A percentile compares a stretch with the other conserved stretches of the same genome.
These are phyloP conservation scores for Tuber calosporum DNA, from an alignment of 495 filamentous ascomycete species.

Conservation along the genomic window DNA sequence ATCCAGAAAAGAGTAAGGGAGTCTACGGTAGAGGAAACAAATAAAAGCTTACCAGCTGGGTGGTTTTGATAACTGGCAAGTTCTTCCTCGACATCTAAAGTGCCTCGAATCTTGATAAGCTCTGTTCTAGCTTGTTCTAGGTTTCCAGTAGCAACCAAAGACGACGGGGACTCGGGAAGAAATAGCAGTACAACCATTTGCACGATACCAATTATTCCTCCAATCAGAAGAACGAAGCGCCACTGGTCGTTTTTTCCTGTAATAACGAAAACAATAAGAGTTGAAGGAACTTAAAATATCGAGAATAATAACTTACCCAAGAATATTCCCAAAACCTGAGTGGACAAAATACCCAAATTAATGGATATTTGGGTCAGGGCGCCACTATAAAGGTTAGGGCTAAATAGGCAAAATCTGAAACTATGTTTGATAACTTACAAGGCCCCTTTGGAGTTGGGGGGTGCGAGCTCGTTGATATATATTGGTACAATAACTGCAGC, in stretches of 20 bases:
- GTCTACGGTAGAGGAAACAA: not conserved
- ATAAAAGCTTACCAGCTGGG: not conserved
- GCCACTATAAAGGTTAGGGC: constrained; percentile 46
- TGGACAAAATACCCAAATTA: constrained; percentile 81
- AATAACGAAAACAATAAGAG: constrained; percentile 7
- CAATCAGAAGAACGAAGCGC: constrained; percentile 72
- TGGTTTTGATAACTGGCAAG: constrained; percentile 49
- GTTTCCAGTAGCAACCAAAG: constrained; percentile 65
- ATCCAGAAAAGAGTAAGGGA: constrained; percentile 13
- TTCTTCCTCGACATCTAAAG: constrained; percentile 66
- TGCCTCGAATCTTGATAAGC: constrained; percentile 67
- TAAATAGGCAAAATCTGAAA: not conserved
- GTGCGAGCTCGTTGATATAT: constrained; percentile 85
- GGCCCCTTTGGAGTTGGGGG: constrained; percentile 66
- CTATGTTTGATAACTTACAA: constrained; percentile 47
- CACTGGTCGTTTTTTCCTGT: constrained; percentile 55
- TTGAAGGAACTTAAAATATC: not conserved
- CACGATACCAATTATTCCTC: constrained; percentile 57
- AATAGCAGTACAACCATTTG: constrained; percentile 62
- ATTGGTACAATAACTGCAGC: constrained; percentile 91
- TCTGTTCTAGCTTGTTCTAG: constrained; percentile 55
- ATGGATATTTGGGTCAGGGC: constrained; percentile 88
- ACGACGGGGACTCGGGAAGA: constrained; percentile 78
- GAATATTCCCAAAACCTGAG: constrained; percentile 80
- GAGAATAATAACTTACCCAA: constrained; percentile 51